Conservation (phyloP, 495 filamentous ascomycete genomes). For the Podospora bellae-mahoneyi region DNA sequence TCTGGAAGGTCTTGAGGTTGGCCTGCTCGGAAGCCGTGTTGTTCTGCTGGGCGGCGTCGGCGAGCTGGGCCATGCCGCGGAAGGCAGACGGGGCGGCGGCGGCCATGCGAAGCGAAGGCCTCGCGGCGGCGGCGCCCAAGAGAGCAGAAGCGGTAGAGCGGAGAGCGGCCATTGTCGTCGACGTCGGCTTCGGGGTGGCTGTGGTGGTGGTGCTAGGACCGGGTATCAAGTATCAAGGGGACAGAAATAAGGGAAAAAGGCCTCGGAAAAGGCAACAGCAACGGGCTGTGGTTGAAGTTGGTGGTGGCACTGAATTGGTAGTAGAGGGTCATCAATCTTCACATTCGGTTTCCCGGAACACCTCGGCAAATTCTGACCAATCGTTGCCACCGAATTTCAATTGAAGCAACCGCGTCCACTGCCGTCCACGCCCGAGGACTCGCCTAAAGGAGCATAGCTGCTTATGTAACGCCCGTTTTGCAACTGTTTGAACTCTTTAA, state of each 20-base stretch:
- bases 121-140: slow-evolving; percentile 48
- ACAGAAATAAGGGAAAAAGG: slow-evolving; percentile 20
- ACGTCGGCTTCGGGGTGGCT: slow-evolving; percentile 3
- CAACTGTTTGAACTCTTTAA: background rate
- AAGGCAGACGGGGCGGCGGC: slow-evolving; percentile 33
- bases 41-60: slow-evolving; percentile 41
- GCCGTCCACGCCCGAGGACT: slow-evolving; percentile 20
- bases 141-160: slow-evolving; percentile 63
- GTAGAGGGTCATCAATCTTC: slow-evolving; percentile 24
- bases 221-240: slow-evolving; percentile 10
- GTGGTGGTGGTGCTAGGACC: slow-evolving; percentile 4
- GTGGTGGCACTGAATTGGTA: slow-evolving; percentile 26
- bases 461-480: slow-evolving; percentile 8
- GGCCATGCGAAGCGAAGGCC: slow-evolving; percentile 48
- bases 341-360: slow-evolving; percentile 27
- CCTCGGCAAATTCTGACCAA: slow-evolving; percentile 31
- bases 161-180: slow-evolving; percentile 68
- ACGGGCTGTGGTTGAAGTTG: slow-evolving; percentile 15
- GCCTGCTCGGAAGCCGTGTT: slow-evolving; percentile 46
- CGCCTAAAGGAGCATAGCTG: slow-evolving; percentile 2
- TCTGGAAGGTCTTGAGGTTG: slow-evolving; percentile 84
- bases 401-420: slow-evolving; percentile 12
- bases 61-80: slow-evolving; percentile 45
- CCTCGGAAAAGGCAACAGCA: slow-evolving; percentile 20
- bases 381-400: slow-evolving; percentile 24